Base-by-base conservation (phyloP, 371 early-diverging fungal genomes). In the Synchytrium microbalum region DNA sequence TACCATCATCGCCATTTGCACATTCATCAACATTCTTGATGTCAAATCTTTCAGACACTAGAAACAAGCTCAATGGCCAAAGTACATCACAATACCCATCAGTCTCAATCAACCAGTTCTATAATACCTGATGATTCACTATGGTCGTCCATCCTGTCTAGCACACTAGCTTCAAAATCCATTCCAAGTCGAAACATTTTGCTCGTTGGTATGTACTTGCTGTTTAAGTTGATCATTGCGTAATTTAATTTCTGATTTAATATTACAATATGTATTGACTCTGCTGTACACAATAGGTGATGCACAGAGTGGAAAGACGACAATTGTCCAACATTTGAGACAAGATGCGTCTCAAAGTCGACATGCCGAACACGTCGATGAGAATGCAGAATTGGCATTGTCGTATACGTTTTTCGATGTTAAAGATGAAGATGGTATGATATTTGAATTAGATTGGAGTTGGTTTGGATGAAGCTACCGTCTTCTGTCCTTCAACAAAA, bases 321-420 rank as follows among this genome's bases (percentile, higher is more conserved):
- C 86, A 8, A 70, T 89, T 33, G 81, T 89, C 65, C 78, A 86
- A 30, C 83, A 84, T 61, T 77, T 91, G 55, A 70, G 75, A 65
- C 66, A 65, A n/a, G 65, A 32, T 56, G 65, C 66, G 16, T 32
- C 64, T 32, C 64, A 62, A 53, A 58, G 62, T 24, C 61, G 46
- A 31, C 5, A 38, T 38, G 13, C 8, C 5, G 56, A 25, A 55
- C 62, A 60, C 2, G 63, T 64, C 26, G 64, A 59, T 68, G 67
- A 67, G 75, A 79, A 67, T 74, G 80, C 63, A 59, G 90, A 90
- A 28, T 76, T 93, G 57, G 93, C 89, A 24, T 75, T 94, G 53
- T 84, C 90, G 30, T 94, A 90, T 68, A 82, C 86, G 2, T 93
- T 81, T 78, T 78, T 87, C 67, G 92, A 93, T 67, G 81, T 95